phyloP scores from a whole-genome alignment of 805 yeast genomes.

The Metschnikowia cubensis region DNA sequence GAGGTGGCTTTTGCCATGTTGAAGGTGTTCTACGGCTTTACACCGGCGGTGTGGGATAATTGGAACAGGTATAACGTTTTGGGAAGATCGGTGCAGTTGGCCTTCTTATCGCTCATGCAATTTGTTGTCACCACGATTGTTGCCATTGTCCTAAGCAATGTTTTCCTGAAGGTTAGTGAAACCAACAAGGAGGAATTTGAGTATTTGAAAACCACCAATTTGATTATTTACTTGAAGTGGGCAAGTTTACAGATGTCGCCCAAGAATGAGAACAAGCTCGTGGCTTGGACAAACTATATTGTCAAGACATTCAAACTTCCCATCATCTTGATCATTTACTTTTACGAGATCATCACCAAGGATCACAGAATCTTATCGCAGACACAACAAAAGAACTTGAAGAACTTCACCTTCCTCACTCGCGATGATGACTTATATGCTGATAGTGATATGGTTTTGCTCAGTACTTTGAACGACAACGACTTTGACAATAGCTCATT shows the following conservation, averaged over 20 bases:
- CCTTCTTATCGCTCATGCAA: constrained; percentile 51
- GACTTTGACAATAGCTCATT: constrained; percentile 26
- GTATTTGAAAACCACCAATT: constrained; percentile 37
- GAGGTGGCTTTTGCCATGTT: constrained; percentile 50
- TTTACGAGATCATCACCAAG: constrained; percentile 30
- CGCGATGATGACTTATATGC: constrained; percentile 29
- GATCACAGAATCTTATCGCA: constrained; percentile 15
- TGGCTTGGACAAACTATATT: constrained; percentile 14
- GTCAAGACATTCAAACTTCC: constrained; percentile 35
- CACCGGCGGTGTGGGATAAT: constrained; percentile 57
- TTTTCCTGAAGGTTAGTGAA: constrained; percentile 32
- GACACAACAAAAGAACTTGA: constrained; percentile 21
- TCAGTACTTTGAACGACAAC: constrained; percentile 13
- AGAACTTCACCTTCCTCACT: constrained; percentile 34
- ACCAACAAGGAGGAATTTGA: constrained; percentile 37
- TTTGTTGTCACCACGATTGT: constrained; percentile 52
- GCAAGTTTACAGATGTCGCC: constrained; percentile 21
- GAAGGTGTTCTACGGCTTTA: constrained; percentile 53
- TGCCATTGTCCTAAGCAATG: constrained; percentile 49
- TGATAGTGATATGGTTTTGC: constrained; percentile 27
- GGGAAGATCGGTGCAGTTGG: constrained; percentile 46
- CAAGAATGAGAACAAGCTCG: constrained; percentile 9
- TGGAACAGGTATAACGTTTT: constrained; percentile 47
- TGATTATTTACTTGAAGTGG: constrained; percentile 34
- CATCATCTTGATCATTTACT: constrained; percentile 28